Evolutionary conservation across 805 yeast genomes (phyloP).

Genomic region (Saccharomyces eubayanus): DNA sequence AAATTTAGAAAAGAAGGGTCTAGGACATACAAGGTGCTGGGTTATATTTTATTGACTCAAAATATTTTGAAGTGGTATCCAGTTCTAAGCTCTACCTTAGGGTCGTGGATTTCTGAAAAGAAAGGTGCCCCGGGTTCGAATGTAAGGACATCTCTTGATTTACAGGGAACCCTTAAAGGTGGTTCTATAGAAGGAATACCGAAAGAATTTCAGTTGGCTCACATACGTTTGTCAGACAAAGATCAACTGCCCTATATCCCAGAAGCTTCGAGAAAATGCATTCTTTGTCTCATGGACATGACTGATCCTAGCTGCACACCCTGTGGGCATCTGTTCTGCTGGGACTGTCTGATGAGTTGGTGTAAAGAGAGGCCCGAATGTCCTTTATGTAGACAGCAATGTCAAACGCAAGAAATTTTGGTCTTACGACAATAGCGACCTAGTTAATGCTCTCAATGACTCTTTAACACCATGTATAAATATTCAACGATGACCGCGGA

Average conservation of each 20-base stretch:
- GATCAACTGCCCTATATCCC: slow-evolving; percentile 58
- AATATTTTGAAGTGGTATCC: slow-evolving; percentile 32
- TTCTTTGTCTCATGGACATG: slow-evolving; percentile 77
- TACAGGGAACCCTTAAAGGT: background rate
- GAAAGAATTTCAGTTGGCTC: slow-evolving; percentile 6
- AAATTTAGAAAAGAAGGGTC: slow-evolving; percentile 31
- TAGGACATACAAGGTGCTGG: slow-evolving; percentile 64
- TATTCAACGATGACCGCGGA: background rate
- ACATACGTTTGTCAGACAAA: slow-evolving; percentile 51
- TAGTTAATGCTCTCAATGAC: background rate
- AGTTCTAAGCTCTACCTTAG: background rate
- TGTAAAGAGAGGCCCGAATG: slow-evolving; percentile 80
- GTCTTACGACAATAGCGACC: slow-evolving; percentile 32
- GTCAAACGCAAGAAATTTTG: slow-evolving; percentile 38
- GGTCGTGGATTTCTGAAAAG: background rate
- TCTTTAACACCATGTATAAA: background rate
- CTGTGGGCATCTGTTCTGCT: slow-evolving; percentile 91
- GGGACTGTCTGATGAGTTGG: slow-evolving; percentile 89
- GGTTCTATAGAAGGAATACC: slow-evolving; percentile 7
- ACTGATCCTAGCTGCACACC: slow-evolving; percentile 73
- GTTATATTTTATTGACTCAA: slow-evolving; percentile 50
- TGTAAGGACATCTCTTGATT: background rate
- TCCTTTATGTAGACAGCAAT: slow-evolving; percentile 79
- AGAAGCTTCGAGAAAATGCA: slow-evolving; percentile 62
- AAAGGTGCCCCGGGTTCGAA: background rate